Percentiles rank a stretch among this genome's conserved stretches.
phyloP scores from a whole-genome alignment of 352 stramenopile genomes.

The Pseudoperonospora humuli region DNA sequence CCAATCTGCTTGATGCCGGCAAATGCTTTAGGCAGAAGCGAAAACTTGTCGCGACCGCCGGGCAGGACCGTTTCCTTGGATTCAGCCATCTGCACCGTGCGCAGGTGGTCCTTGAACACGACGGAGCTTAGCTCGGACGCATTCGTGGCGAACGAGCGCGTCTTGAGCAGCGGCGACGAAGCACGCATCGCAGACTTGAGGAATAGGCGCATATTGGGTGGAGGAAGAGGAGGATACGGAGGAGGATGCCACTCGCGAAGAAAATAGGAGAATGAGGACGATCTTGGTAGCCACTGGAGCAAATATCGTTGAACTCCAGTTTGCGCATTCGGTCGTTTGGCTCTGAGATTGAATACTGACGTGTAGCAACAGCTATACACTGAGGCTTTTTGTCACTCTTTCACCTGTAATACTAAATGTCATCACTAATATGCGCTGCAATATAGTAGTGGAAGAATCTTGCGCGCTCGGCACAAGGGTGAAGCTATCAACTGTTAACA shows the following conservation, averaged over 20 bases:
- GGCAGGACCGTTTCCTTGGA: constrained; percentile 67
- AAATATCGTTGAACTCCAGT: not conserved
- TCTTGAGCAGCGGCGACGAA: constrained; percentile 33
- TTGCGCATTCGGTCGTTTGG: not conserved
- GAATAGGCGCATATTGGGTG: constrained; percentile 65
- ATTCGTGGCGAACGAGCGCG: constrained; percentile 57
- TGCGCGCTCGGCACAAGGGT: no score
- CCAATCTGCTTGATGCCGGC: constrained; percentile 95
- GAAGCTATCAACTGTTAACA: no score
- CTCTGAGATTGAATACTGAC: not conserved
- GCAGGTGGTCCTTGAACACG: constrained; percentile 68
- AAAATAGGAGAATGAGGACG: constrained; percentile 28
- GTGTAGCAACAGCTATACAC: not conserved
- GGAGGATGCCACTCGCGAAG: constrained; percentile 5
- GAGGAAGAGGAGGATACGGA: not conserved
- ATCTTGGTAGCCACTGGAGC: constrained; percentile 4
- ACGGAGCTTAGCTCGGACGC: constrained; percentile 49
- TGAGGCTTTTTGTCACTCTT: not conserved
- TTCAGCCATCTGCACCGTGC: constrained; percentile 74
- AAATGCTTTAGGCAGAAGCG: constrained; percentile 93
- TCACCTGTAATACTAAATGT: not conserved
- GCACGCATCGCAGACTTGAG: constrained; percentile 41
- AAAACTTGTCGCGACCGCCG: constrained; percentile 90
- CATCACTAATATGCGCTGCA: not conserved
- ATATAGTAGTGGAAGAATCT: not conserved